phyloP scores from a whole-genome alignment of 257 asterid species.

The Osmanthus fragrans region DNA sequence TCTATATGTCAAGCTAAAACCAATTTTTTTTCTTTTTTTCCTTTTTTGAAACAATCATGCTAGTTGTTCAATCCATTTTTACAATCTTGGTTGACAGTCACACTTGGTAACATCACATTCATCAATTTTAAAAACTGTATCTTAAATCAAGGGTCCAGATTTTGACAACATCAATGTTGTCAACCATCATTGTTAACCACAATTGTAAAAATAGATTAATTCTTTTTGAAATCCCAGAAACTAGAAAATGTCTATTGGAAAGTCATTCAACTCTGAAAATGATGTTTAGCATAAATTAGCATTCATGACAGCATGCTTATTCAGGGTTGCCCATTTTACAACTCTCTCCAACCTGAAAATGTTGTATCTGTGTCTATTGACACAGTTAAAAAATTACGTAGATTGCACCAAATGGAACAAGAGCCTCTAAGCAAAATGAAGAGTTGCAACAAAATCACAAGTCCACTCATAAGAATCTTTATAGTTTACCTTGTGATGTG shows the following conservation, averaged over 20 bases:
- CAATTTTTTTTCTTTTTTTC: not conserved
- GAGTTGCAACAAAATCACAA: not conserved
- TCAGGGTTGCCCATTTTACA: not conserved
- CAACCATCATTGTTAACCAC: no score
- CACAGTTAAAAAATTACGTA: not conserved
- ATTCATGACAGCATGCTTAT: not conserved
- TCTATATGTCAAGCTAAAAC: not conserved
- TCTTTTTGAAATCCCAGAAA: constrained; percentile 1
- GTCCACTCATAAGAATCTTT: not conserved
- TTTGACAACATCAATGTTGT: no score
- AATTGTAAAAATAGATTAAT: no score
- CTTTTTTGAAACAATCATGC: no score
- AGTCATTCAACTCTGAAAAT: not conserved
- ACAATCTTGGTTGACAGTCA: no score
- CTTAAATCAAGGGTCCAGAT: no score
- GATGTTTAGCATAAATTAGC: not conserved
- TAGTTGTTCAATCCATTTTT: no score
- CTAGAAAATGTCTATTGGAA: not conserved
- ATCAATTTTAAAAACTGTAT: no score
- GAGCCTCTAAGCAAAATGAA: not conserved
- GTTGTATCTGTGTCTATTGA: not conserved
- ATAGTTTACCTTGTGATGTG: constrained; percentile 84
- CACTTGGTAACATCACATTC: no score
- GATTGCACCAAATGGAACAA: constrained; percentile 8
- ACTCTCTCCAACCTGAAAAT: not conserved